Evolutionary conservation across 768 basidiomycete species (phyloP).

Genomic region (Lactarius pseudohatsudake): DNA sequence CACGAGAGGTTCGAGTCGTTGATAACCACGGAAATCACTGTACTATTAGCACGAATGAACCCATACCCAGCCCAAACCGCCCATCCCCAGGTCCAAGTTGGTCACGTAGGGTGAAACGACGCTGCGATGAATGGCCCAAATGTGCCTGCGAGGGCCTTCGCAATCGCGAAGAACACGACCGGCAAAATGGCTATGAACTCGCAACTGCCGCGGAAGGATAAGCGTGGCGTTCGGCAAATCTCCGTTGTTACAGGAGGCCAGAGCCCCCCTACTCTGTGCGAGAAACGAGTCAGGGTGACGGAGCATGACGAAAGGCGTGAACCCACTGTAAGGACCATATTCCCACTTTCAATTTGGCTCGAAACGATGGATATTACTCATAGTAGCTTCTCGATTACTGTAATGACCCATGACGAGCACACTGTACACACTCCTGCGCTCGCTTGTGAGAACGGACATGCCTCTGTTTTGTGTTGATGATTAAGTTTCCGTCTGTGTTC

Average conservation of each 20-base stretch:
- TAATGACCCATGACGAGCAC: no score
- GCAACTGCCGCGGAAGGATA: not conserved
- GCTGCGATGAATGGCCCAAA: constrained; percentile 6
- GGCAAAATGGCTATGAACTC: not conserved
- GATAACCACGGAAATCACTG: no score
- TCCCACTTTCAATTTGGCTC: no score
- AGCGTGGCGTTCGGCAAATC: not conserved
- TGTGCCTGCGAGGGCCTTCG: not conserved
- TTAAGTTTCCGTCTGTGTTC: no score
- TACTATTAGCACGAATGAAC: not conserved
- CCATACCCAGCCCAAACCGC: constrained; percentile 3
- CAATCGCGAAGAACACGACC: constrained; percentile 3
- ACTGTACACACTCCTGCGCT: no score
- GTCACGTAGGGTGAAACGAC: not conserved
- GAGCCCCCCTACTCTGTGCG: constrained; percentile 1
- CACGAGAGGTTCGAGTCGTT: not conserved
- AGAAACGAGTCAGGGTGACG: not conserved
- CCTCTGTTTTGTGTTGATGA: no score
- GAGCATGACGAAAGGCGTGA: not conserved
- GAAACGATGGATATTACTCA: no score
- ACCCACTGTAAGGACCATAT: constrained; percentile 7
- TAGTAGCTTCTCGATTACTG: no score
- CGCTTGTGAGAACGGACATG: no score
- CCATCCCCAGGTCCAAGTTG: not conserved
- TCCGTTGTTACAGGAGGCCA: constrained; percentile 5